Base-by-base conservation (phyloP, 2,329 filamentous ascomycete genomes). In the Sporothrix inflata region DNA sequence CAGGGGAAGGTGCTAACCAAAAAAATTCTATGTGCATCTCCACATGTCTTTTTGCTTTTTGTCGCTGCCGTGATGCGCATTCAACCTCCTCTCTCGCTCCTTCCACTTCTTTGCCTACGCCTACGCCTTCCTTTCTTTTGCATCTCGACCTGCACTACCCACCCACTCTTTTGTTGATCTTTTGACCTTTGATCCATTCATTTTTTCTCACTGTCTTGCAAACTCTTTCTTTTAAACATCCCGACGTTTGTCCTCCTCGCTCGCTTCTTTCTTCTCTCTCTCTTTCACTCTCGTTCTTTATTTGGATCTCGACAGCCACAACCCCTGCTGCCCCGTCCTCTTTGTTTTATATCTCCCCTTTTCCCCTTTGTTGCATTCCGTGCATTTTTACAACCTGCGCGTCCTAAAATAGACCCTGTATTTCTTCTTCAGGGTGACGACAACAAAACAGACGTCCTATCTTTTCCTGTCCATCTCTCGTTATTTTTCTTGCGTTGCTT, bases 271-370 rank as follows among this genome's bases (percentile, higher is more conserved):
- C 14, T 47, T 27, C 16, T 27, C 34, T 47, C 34, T 47, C 40
- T 12, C 65, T 40, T 55, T 51, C 27, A 34, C 45, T 19, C 24
- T 66, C 55, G 30, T n/a, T 70, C 57, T 63, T 57, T 38, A 45
- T 63, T 27, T 65, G 60, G n/a, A 45, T 45, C 38, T 45, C 60
- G 60, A 65, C 38, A 65, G 38, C 71, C 45, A 53, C 9, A 8
- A 34, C 34, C 70, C 71, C 66, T 65, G 66, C 57, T 16, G 21
- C 57, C 30, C 49, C 30, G 55, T 70, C 68, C 4, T 57, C 55
- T 70, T 65, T 69, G 65, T 72, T 72, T 69, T 72, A 55, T 40
- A 61, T 69, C 65, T 57, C 47, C 27, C 57, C 45, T 55, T 57
- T 27, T 53, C 24, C 30, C 27, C 71, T 69, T 65, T 60, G 67